A percentile compares a stretch with the other conserved stretches of the same genome.
These are phyloP conservation scores for Pythium utonaiense DNA, from an alignment of 352 stramenopile genomes.

Conservation along the genomic window DNA sequence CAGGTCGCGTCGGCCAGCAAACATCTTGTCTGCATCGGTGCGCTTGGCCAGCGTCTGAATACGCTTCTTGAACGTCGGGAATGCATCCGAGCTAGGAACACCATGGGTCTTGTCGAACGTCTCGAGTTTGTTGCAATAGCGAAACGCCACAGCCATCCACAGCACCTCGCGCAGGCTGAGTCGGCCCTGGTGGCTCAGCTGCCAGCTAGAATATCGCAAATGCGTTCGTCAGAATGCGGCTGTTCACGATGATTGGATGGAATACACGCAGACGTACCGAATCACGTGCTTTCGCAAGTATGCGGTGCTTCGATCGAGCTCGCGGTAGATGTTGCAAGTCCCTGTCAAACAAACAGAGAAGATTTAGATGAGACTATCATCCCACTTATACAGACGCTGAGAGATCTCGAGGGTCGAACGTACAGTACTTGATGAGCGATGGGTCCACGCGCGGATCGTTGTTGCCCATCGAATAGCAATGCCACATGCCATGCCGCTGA, in stretches of 20 bases:
- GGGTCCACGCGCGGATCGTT: slow-evolving; percentile 64
- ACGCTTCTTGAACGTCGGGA: slow-evolving; percentile 62
- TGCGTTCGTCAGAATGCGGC: not conserved
- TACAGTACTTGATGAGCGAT: slow-evolving; percentile 75
- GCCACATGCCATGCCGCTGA: slow-evolving; percentile 83
- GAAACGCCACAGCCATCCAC: slow-evolving; percentile 80
- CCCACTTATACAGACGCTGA: not conserved
- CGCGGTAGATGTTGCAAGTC: slow-evolving; percentile 83
- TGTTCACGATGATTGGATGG: not conserved
- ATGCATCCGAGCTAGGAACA: slow-evolving; percentile 70
- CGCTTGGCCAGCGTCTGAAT: slow-evolving; percentile 54
- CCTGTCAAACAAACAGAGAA: slow-evolving; percentile 30
- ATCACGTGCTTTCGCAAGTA: slow-evolving; percentile 80
- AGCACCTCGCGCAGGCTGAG: slow-evolving; percentile 69
- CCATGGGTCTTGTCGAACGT: slow-evolving; percentile 77
- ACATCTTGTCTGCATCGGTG: slow-evolving; percentile 36
- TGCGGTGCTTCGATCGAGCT: slow-evolving; percentile 75
- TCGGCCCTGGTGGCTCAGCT: slow-evolving; percentile 63
- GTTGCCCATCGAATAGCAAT: slow-evolving; percentile 78
- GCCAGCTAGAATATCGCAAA: slow-evolving; percentile 33
- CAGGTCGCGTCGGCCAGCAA: slow-evolving; percentile 60
- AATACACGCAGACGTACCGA: slow-evolving; percentile 23
- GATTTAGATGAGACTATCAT: too few relatives aligned
- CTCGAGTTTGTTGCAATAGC: slow-evolving; percentile 80
- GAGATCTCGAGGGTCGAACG: slow-evolving; percentile 13